Base-by-base conservation (phyloP, 805 yeast genomes). In the Brettanomyces naardenensis region DNA sequence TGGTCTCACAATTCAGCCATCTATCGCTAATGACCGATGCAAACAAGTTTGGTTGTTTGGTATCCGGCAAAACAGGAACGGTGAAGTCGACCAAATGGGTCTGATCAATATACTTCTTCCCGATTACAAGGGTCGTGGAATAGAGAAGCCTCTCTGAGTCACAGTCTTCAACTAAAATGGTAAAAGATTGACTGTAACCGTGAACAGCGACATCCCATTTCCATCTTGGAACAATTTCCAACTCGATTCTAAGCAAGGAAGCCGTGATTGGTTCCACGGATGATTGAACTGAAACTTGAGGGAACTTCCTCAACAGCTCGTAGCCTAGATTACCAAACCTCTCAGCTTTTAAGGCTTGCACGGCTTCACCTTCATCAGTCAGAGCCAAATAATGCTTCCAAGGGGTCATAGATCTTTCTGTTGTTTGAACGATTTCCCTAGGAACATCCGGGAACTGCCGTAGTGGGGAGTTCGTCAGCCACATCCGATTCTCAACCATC, bases 401-500 rank as follows among this genome's bases (percentile, higher is more conserved):
- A 0, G 96, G 95, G 43, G 87, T 61, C 46, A 78, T 78, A 0
- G 95, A 81, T 17, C 78, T 71, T 56, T 92, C 98, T 0, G 87
- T 75, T 31, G 79, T 78, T 40, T 69, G 69, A 6, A 92, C 71
- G 4, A 89, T 69, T 39, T 81, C 92, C 0, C 46, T 40, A 0
- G 95, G 92, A 25, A 81, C 84, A n/a, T 59, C 53, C 0, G 73
- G 68, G 53, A 85, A 87, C 53, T 92, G 97, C 41, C 96, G 67
- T 39, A 92, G 72, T 0, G 97, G 96, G 0, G 95, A 76, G 44
- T 75, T 80, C 0, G 90, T 75, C 10, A 75, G 53, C 99, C 99
- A 94, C 63, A 85, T 68, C 36, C 95, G 63, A 39, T 65, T 70
- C 38, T 84, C 95, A 18, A 88, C 81, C 76, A 84, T 78, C 45